These are phyloP conservation scores for Saccharomycopsis amapae DNA, from an alignment of 805 yeast genomes.

Conservation along the genomic window DNA sequence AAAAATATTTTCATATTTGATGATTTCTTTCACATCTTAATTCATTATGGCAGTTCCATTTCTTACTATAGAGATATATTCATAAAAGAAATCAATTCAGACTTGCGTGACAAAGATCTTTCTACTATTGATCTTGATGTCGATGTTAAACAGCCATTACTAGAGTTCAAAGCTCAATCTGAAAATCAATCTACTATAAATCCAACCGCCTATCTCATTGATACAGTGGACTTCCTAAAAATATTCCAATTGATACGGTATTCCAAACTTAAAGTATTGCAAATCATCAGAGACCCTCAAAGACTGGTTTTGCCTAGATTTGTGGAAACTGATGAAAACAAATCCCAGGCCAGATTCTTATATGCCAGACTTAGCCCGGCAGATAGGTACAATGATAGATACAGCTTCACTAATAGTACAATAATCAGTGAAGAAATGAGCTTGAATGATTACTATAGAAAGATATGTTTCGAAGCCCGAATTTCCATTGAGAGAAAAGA, in stretches of 20 bases:
- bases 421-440: slow-evolving; percentile 21
- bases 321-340: slow-evolving; percentile 43
- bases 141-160: neutral
- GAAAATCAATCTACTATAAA: neutral
- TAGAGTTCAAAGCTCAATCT: neutral
- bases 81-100: slow-evolving; percentile 2
- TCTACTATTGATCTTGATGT: neutral
- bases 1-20: slow-evolving; percentile 26
- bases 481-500: neutral
- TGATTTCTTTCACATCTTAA: slow-evolving; percentile 24
- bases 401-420: neutral
- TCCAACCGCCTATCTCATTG: neutral
- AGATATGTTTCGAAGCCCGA: neutral
- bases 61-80: slow-evolving; percentile 14
- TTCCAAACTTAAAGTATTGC: neutral
- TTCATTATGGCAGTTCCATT: slow-evolving; percentile 23
- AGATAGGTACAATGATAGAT: slow-evolving; percentile 5
- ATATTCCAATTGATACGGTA: slow-evolving; percentile 2
- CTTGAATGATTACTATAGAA: slow-evolving; percentile 19
- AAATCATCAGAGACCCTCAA: slow-evolving; percentile 30
- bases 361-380: slow-evolving; percentile 41
- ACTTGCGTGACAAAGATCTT: neutral
- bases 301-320: slow-evolving; percentile 39
- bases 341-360: slow-evolving; percentile 42
- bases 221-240: slow-evolving; percentile 4